A percentile compares a stretch with the other conserved stretches of the same genome.
Conservation (phyloP, 768 basidiomycete species). For the Lepiota brunneoincarnata region DNA sequence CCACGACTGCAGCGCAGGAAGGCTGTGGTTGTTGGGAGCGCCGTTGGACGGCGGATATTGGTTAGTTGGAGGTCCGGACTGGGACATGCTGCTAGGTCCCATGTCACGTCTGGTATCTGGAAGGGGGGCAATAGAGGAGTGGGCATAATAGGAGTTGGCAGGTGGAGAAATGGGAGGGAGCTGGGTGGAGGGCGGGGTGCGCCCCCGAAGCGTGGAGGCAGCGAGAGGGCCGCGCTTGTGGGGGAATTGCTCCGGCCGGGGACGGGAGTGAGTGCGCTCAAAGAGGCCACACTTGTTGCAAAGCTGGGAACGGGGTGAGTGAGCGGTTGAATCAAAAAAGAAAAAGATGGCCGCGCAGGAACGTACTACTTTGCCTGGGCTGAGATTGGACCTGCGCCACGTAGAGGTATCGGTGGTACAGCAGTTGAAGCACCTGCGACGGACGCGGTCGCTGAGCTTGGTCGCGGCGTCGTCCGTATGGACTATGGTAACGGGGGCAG, state of each 20-base stretch:
- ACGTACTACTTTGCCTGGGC: slow-evolving; percentile 74
- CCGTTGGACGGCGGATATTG: slow-evolving; percentile 7
- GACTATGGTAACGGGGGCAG: slow-evolving; percentile 30
- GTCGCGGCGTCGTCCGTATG: slow-evolving; percentile 80
- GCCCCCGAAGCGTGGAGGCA: slow-evolving; percentile 43
- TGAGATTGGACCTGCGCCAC: slow-evolving; percentile 75
- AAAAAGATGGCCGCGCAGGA: not conserved
- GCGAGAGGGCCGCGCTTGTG: slow-evolving; percentile 75
- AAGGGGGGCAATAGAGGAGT: slow-evolving; percentile 49
- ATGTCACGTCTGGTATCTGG: slow-evolving; percentile 14
- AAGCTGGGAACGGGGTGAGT: slow-evolving; percentile 27
- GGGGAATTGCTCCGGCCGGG: slow-evolving; percentile 78
- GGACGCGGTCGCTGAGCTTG: slow-evolving; percentile 74
- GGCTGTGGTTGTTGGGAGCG: slow-evolving; percentile 22
- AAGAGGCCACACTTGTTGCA: slow-evolving; percentile 79
- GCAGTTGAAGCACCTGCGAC: slow-evolving; percentile 81
- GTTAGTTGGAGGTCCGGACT: not conserved
- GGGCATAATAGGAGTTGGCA: slow-evolving; percentile 45
- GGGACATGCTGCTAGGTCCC: slow-evolving; percentile 6
- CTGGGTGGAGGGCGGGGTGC: slow-evolving; percentile 40
- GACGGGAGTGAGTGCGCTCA: slow-evolving; percentile 76
- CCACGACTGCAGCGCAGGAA: slow-evolving; percentile 50
- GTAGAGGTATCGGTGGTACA: slow-evolving; percentile 83
- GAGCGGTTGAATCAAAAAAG: slow-evolving; percentile 1
- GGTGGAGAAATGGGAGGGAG: slow-evolving; percentile 44